Evolutionary conservation across 148 eudicot species (phyloP), one percentile per base, ranked within the genome.

Genomic region (Arctostaphylos glauca): DNA sequence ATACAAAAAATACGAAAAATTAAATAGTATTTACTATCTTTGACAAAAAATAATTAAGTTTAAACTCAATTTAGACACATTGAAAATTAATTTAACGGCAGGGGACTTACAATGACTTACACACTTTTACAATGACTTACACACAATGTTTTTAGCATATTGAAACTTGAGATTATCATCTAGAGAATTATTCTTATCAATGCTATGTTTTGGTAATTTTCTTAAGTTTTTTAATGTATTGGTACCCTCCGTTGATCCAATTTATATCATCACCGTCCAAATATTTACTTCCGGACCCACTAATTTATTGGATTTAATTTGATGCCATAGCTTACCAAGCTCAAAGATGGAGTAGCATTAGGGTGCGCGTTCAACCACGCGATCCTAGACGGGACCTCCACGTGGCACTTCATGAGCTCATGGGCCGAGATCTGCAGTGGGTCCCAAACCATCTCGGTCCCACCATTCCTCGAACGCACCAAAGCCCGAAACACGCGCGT

Each of bases 371-470:
- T 96, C 84, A 96, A 96, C 88, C 98, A 96, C 81, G 94, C 97
- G 2, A 88, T 96, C 53, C 87, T 96, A 21, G 99, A 96, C 60
- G 99, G 99, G 19, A 88, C 98, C 56, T 86, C 99, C 84, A 94
- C 98, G 50, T 96, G 99, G 99, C 99, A 96, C 90, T 96, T 96
- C 88, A 93, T 94, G 97, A 91, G 85, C 68, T 92, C 98, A 19
- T 94, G 99, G 99, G 96, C 99, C 85, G 88, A 89, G 54, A 84
- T 89, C 50, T 92, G 93, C 83, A 74, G 80, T 25, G 98, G 99
- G 76, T 80, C 93, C 87, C 81, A 83, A 5, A 68, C 95, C 49
- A 82, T 90, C 52, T 80, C 93, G 2, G 81, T 87, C 88, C 90
- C 81, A 6, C 99, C 99, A 0, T 91, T 94, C 86, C 93, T 92